Percentiles rank a stretch among this genome's conserved stretches.
phyloP scores from a whole-genome alignment of 805 yeast species.

The Blastobotrys terrestris region DNA sequence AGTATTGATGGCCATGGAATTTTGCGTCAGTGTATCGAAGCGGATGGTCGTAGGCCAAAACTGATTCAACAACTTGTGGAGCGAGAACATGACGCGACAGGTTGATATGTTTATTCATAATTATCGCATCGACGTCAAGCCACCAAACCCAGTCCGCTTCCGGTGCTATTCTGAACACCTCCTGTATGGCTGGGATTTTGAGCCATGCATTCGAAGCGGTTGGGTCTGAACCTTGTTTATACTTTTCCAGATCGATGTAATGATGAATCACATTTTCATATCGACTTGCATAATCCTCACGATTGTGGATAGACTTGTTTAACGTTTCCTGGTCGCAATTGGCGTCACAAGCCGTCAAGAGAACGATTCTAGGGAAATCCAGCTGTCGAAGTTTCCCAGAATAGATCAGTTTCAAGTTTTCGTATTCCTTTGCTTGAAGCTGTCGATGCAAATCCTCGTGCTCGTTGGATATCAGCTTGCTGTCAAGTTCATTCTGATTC shows the following conservation, averaged over 20 bases:
- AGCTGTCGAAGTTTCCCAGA: constrained; percentile 1
- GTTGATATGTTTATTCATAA: constrained; percentile 28
- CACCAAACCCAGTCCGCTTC: constrained; percentile 36
- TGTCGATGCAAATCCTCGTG: neutral
- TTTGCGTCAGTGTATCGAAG: constrained; percentile 1
- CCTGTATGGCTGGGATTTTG: constrained; percentile 30
- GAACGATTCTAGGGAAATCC: neutral
- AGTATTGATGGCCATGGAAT: constrained; percentile 6
- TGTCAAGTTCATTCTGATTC: neutral
- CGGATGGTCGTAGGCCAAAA: constrained; percentile 22
- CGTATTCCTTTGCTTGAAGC: neutral
- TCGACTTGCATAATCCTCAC: constrained; percentile 27
- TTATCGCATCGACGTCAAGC: constrained; percentile 33
- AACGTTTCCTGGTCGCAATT: neutral
- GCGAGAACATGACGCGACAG: constrained; percentile 25
- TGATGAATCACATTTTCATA: constrained; percentile 28
- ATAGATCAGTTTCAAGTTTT: neutral
- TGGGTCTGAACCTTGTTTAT: constrained; percentile 9
- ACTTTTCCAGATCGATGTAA: constrained; percentile 25
- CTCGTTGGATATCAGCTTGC: neutral
- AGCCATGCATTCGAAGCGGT: constrained; percentile 27
- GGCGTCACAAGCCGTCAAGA: constrained; percentile 3
- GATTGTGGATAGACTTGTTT: constrained; percentile 20
- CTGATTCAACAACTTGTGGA: constrained; percentile 22
- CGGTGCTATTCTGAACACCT: constrained; percentile 28